Base-by-base conservation (phyloP, 1,284 basidiomycete species). In the Neolentinus lepideus region DNA sequence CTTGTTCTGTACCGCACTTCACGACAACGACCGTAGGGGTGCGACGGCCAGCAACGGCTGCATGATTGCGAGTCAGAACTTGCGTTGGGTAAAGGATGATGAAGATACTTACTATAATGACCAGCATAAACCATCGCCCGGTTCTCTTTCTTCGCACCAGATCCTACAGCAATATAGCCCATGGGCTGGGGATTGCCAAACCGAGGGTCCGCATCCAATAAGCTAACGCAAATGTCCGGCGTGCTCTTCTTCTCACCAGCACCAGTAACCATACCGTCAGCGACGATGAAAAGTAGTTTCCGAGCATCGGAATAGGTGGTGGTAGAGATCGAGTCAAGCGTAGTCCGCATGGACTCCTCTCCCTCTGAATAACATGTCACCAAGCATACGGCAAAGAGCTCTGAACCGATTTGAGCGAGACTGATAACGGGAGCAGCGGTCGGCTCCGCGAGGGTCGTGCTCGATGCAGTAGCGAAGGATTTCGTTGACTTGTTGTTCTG, bases 191-290 rank as follows among this genome's bases (percentile, higher is more conserved):
- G 96, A 66, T 98, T 95, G 25, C 96, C 95, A 66, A 99, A 99
- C 4, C 96, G 81, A 21, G 92, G 87, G 70, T 99, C 97, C 2
- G 93, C 91, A 62, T 98, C 94, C 57, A 99, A 72, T 59, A 99
- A 71, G 53, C 86, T 80, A 36, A 99, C 95, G 67, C 96, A 98
- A 54, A 94, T 94, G 71, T 99, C 97, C 10, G 97, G 97, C 2
- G 96, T 99, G 61, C 91, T 94, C 66, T 79, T 79, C 70, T 94
- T 92, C 76, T 99, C 96, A 54, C 97, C 97, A 2, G 88, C 88
- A 52, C 97, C 97, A 0, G 96, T 99, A 61, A 99, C 94, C 93
- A 99, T 98, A 3, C 97, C 97, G 70, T 99, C 97, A 35, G 95
- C 96, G 8, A 99, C 88, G 56, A 99, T 79, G 68, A 98, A 97